Conservation (phyloP, 192 early-diverging fungal genomes). For the Jimgerdemannia flammicorona region DNA sequence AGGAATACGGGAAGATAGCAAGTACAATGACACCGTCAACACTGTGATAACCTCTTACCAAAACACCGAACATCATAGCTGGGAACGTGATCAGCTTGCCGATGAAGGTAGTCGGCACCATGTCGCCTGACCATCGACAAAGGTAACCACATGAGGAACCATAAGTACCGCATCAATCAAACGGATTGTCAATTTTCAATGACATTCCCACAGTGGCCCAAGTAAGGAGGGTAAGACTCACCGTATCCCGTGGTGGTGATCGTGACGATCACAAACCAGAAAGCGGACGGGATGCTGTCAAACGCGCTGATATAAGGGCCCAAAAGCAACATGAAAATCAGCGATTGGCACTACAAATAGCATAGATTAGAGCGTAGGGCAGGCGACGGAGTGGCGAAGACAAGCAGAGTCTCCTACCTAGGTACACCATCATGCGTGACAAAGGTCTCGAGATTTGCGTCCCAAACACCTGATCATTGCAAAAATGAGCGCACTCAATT, state of each 20-base stretch:
- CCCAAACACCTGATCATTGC: slow-evolving; percentile 49
- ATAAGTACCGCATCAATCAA: background rate
- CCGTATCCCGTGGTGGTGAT: slow-evolving; percentile 80
- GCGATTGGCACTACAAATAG: background rate
- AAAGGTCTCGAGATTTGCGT: slow-evolving; percentile 60
- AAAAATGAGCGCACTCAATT: background rate
- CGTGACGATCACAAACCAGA: slow-evolving; percentile 76
- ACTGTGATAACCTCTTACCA: slow-evolving; percentile 28
- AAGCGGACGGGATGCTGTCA: slow-evolving; percentile 74
- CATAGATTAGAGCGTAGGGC: background rate
- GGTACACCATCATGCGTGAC: slow-evolving; percentile 63
- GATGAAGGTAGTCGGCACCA: slow-evolving; percentile 76
- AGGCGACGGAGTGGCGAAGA: too few relatives aligned
- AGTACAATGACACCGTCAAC: background rate
- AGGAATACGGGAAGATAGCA: background rate
- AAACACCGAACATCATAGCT: slow-evolving; percentile 77
- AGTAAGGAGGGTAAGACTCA: slow-evolving; percentile 1
- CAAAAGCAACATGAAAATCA: slow-evolving; percentile 1
- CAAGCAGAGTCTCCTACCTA: slow-evolving; percentile 28
- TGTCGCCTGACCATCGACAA: slow-evolving; percentile 50
- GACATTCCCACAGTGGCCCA: background rate
- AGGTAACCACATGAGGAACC: background rate
- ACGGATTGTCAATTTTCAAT: background rate
- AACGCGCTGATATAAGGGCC: slow-evolving; percentile 40
- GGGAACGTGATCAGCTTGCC: slow-evolving; percentile 79